Base-by-base conservation (phyloP, 2,329 filamentous ascomycete genomes). In the Phialophora expanda region DNA sequence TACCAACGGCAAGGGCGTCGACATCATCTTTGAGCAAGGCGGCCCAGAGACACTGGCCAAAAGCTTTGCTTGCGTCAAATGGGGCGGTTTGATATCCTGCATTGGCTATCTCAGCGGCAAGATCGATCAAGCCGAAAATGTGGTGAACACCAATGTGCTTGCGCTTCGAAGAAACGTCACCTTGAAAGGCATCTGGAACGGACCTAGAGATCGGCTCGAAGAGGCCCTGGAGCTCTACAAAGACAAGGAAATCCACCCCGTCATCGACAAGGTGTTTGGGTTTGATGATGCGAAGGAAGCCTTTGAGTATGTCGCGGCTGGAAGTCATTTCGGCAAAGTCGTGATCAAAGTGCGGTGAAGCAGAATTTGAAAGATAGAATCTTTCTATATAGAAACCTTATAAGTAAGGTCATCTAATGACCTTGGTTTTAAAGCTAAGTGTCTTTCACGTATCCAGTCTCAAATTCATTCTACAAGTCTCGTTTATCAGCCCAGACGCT, bases 131-230 rank as follows among this genome's bases (percentile, higher is more conserved):
- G 74, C 12, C 67, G 67, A 78, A 9, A 84, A 86, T 74, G 74
- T 85, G 53, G 78, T 84, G 6, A 88, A 89, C 68, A 83, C 87
- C 17, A 90, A 89, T 70, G 76, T 90, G 30, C 77, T 85, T n/a
- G 80, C 82, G 1, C 70, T 85, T 54, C 77, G 78, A 66, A 77
- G 81, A 24, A 85, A 81, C 46, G 81, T 85, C 1, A 85, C 83
- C 1, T 71, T 86, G 11, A 85, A 84, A 73, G 83, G 88, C 0
- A 83, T 90, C 7, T 72, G 89, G 30, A 89, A 89, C 74, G 88
- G 88, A 0, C 86, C 87, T 0, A 82, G 81, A 67, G 84, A 86
- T 67, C 77, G 82, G 46, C 84, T 79, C 41, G 76, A 79, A 68
- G 76, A 78, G 61, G 75, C 78, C 73, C 46, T 69, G 2, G 22